Percentiles rank a stretch among this genome's conserved stretches.
Evolutionary conservation across 1,284 basidiomycete genomes (phyloP).

Genomic region (Pseudozyma thailandica): DNA sequence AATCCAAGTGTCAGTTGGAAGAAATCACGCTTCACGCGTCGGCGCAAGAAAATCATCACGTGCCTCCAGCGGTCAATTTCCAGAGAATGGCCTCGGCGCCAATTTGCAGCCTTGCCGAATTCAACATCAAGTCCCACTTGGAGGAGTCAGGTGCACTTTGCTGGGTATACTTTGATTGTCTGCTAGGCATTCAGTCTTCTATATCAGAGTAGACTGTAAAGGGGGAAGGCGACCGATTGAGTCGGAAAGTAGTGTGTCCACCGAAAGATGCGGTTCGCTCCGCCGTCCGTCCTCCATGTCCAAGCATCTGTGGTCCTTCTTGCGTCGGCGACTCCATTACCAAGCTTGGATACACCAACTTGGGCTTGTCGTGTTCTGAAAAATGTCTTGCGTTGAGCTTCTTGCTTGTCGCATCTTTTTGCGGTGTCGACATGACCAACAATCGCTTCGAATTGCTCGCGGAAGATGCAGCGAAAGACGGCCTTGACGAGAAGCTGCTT

Average conservation of each 20-base stretch:
- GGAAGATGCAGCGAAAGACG: conserved; percentile 16
- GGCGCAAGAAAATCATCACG: conserved; percentile 20
- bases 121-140: no score
- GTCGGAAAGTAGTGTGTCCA: conserved; percentile 15
- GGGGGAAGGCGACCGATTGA: conserved; percentile 30
- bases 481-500: conserved; percentile 1
- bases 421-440: conserved; percentile 41
- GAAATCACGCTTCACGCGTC: conserved; percentile 22
- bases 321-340: conserved; percentile 38
- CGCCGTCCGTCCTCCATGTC: conserved; percentile 5
- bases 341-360: conserved; percentile 24
- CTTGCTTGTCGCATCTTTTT: conserved; percentile 22
- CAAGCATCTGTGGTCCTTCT: conserved; percentile 5
- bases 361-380: conserved; percentile 21
- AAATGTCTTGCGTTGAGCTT: conserved; percentile 5
- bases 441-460: conserved; percentile 10
- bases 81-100: not conserved
- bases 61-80: conserved; percentile 3
- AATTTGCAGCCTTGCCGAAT: no score
- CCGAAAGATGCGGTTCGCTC: conserved; percentile 28
- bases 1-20: not conserved
- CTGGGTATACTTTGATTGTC: not conserved
- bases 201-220: conserved; percentile 18
- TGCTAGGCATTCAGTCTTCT: conserved; percentile 9
- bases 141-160: no score